Evolutionary conservation across 225 moss, liverwort and hornwort species (phyloP).

Genomic region (Asterella californica): DNA sequence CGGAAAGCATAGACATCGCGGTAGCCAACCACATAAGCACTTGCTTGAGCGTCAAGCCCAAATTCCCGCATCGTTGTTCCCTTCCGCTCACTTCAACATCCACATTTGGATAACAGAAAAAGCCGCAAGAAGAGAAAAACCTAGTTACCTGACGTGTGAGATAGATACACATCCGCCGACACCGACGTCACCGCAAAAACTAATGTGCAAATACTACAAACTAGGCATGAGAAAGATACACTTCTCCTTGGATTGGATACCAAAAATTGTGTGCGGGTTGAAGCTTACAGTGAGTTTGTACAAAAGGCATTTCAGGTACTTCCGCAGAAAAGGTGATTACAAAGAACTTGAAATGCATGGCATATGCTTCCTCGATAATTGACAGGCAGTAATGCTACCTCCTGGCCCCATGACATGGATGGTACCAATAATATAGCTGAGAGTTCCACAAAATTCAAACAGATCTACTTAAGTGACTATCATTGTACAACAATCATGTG

Average conservation of each 20-base stretch:
- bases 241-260: background rate
- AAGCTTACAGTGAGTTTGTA: constrained; percentile 12
- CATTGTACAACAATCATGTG: constrained; percentile 39
- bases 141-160: no score
- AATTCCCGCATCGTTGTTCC: no score
- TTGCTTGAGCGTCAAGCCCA: no score
- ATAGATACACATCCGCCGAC: no score
- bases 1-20: no score
- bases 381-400: constrained; percentile 16
- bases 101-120: no score
- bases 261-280: background rate
- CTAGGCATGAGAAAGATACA: no score
- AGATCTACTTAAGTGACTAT: constrained; percentile 21
- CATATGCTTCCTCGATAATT: constrained; percentile 9
- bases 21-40: no score
- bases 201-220: no score
- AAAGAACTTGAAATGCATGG: constrained; percentile 4
- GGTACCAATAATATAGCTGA: constrained; percentile 26
- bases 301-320: constrained; percentile 10
- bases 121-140: no score
- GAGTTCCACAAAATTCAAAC: constrained; percentile 17
- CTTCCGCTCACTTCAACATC: no score
- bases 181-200: no score
- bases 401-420: constrained; percentile 10
- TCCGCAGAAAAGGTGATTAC: constrained; percentile 16